phyloP scores from a whole-genome alignment of 768 basidiomycete species.

The Suillus decipiens region DNA sequence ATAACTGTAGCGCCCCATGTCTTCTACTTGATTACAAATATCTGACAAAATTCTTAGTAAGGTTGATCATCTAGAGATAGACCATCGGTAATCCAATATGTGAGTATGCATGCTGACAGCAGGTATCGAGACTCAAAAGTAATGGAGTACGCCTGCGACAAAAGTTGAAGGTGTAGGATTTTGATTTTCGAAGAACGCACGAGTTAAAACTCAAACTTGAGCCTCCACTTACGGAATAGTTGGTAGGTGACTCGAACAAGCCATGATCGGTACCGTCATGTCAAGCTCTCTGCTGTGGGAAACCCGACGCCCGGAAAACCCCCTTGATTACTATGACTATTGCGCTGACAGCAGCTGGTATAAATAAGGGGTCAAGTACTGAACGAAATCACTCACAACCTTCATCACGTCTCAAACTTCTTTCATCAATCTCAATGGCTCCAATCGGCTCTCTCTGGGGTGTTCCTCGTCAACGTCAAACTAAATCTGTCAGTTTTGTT shows the following conservation, averaged over 20 bases:
- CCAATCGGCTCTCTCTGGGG: slow-evolving; percentile 33
- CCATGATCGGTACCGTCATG: background rate
- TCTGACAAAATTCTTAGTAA: background rate
- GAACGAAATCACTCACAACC: background rate
- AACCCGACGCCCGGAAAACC: background rate
- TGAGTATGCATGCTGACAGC: background rate
- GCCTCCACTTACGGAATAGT: background rate
- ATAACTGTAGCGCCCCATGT: background rate
- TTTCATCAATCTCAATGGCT: slow-evolving; percentile 18
- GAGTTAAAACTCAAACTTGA: background rate
- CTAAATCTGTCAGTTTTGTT: slow-evolving; percentile 25
- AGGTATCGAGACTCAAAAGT: background rate
- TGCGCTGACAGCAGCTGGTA: background rate
- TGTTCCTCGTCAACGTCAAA: slow-evolving; percentile 25
- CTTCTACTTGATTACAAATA: background rate
- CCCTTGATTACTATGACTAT: background rate
- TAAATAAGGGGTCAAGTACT: background rate
- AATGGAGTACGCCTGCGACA: background rate
- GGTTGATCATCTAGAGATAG: too few species aligned
- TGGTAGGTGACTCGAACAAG: background rate
- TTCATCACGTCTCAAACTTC: background rate
- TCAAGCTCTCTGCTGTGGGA: background rate
- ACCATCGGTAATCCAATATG: background rate
- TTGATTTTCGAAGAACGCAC: background rate
- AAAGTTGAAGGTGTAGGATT: background rate